These are phyloP conservation scores for Phyllachora maydis DNA, from an alignment of 2,329 filamentous ascomycete genomes.

Conservation along the genomic window DNA sequence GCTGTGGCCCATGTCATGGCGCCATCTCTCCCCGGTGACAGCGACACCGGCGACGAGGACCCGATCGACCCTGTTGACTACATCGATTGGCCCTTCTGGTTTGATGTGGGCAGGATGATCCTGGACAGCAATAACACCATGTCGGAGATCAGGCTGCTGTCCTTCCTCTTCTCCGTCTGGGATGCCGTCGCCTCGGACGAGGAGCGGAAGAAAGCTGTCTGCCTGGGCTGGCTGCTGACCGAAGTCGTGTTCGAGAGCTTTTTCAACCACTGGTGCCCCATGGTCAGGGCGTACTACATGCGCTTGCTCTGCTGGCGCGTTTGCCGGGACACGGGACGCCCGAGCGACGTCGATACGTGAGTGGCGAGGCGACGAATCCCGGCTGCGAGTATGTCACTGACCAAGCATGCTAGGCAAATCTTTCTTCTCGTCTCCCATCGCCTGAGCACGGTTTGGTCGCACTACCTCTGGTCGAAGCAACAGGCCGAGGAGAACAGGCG, in stretches of 20 bases:
- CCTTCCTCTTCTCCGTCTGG: slow-evolving; percentile 69
- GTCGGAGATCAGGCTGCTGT: slow-evolving; percentile 69
- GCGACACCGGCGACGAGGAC: neutral
- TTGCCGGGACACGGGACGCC: slow-evolving; percentile 51
- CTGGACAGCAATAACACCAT: slow-evolving; percentile 71
- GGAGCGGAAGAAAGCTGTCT: slow-evolving; percentile 47
- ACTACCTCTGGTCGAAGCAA: slow-evolving; percentile 58
- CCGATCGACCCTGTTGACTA: slow-evolving; percentile 22
- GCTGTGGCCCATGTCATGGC: slow-evolving; percentile 11
- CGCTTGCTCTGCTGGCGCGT: slow-evolving; percentile 78
- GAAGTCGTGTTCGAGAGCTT: slow-evolving; percentile 58
- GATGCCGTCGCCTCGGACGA: slow-evolving; percentile 45
- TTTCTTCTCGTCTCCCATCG: slow-evolving; percentile 46
- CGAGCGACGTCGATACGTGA: slow-evolving; percentile 45
- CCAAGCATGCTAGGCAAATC: slow-evolving; percentile 35
- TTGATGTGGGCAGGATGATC: slow-evolving; percentile 60
- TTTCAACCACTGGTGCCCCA: slow-evolving; percentile 89
- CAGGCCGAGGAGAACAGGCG: slow-evolving; percentile 34
- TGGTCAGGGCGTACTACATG: slow-evolving; percentile 88
- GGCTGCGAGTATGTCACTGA: no score
- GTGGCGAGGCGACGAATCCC: no score
- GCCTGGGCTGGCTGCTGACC: slow-evolving; percentile 54
- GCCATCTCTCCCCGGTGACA: no score
- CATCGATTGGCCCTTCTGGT: slow-evolving; percentile 70
- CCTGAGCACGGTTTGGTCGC: slow-evolving; percentile 54